Evolutionary conservation across 495 filamentous ascomycete genomes (phyloP), one percentile per base, ranked within the genome.

Genomic region (Viridothelium virens): DNA sequence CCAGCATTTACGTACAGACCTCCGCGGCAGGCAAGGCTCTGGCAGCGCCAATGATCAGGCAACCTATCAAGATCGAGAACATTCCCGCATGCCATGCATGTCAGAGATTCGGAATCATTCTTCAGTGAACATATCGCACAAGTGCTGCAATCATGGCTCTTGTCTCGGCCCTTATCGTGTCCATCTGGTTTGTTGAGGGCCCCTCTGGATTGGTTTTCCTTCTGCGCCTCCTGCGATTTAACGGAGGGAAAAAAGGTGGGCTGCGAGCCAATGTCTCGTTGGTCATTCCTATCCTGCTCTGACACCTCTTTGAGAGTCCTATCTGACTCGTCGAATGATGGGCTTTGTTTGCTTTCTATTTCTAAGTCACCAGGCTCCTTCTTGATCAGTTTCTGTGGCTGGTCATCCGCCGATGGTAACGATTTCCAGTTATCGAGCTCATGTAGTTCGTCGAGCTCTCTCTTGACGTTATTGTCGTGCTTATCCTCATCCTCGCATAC

Each of bases 401-500:
- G 63, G 36, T 59, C 31, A 7, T 59, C 14, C 44, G 62, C 38
- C 3, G 36, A 12, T 16, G 38, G 38, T 59, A 59, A 36, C 36
- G 53, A 33, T 31, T 59, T 59, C 53, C 53, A 68, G 34, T 61
- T 62, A 33, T 74, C 71, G 31, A 80, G 67, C 18, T 72, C 75
- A 38, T 70, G 75, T 25, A 91, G 73, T 73, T 90, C 87, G 33
- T 79, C 74, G 70, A 88, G 77, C 74, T 91, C 89, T 48, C 82
- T 76, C 69, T 80, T 76, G 16, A 81, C 84, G 66, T 88, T 83
- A 18, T 80, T 77, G 63, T 85, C 82, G n/a, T 84, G 76, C 18
- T 77, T 76, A 63, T 89, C 83, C 68, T 89, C 88, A 61, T 87
- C 85, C 66, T 85, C 87, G 72, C 90, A 92, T 16, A 92, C 83